Evolutionary conservation across 148 eudicot species (phyloP).

Genomic region (Chenopodium quinoa): DNA sequence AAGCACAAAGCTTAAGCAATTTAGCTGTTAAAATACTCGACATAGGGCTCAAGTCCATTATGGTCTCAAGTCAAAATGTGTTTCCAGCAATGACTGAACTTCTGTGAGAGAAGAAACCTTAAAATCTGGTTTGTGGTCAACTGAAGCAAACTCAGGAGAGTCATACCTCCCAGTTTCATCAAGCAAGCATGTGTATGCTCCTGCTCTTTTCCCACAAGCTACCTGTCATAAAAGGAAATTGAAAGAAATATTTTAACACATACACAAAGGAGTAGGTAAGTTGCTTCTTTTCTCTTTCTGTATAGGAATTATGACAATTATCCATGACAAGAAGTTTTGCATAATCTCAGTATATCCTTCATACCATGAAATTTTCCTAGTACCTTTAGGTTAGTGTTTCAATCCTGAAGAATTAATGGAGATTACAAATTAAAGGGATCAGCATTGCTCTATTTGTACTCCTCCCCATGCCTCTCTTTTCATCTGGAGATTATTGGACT

Average conservation of each 20-base stretch:
- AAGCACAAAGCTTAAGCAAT: conserved; percentile 2
- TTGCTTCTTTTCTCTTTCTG: background rate
- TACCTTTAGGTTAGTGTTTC: background rate
- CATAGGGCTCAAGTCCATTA: conserved; percentile 24
- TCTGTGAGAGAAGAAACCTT: conserved; percentile 74
- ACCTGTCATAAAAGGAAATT: conserved; percentile 39
- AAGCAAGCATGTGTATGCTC: conserved; percentile 82
- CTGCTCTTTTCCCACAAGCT: conserved; percentile 92
- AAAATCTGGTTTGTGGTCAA: conserved; percentile 73
- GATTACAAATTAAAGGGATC: background rate
- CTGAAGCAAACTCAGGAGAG: conserved; percentile 53
- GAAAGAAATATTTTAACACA: background rate
- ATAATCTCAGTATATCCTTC: background rate
- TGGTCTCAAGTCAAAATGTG: conserved; percentile 58
- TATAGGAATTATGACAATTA: background rate
- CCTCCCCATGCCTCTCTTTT: background rate
- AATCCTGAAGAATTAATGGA: background rate
- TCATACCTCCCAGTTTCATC: conserved; percentile 90
- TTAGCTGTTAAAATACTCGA: background rate
- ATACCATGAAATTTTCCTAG: background rate
- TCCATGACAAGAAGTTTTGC: background rate
- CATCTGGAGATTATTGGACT: too few species aligned
- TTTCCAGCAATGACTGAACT: conserved; percentile 54
- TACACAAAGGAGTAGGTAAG: background rate
- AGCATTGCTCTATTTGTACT: background rate